Evolutionary conservation across 495 filamentous ascomycete genomes (phyloP).

Genomic region (Xylaria curta): DNA sequence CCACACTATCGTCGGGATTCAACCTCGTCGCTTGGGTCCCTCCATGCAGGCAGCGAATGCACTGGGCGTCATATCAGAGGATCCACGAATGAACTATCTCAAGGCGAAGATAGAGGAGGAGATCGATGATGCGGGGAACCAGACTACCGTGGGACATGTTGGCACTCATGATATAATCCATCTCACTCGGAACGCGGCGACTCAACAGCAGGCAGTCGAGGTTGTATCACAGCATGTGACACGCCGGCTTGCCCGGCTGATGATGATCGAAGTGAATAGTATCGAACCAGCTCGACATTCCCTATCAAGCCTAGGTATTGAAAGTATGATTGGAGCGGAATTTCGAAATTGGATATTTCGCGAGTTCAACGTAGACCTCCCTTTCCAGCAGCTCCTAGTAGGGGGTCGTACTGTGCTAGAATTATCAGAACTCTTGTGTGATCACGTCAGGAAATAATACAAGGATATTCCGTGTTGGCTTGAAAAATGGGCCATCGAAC

Average conservation of each 20-base stretch:
- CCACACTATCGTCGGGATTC: neutral
- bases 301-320: slow-evolving; percentile 38
- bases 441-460: slow-evolving; percentile 34
- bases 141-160: neutral
- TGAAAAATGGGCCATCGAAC: no score
- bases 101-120: neutral
- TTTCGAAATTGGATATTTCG: slow-evolving; percentile 53
- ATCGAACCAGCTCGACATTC: slow-evolving; percentile 10
- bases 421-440: slow-evolving; percentile 6
- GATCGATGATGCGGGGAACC: neutral
- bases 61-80: neutral
- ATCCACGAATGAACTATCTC: neutral
- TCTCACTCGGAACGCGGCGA: neutral
- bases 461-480: no score
- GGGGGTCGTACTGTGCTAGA: neutral
- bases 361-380: slow-evolving; percentile 45
- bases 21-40: neutral
- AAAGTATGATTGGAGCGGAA: slow-evolving; percentile 55
- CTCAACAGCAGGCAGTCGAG: neutral
- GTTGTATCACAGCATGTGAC: neutral
- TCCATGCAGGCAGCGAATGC: neutral
- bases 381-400: slow-evolving; percentile 43
- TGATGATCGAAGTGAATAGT: slow-evolving; percentile 3
- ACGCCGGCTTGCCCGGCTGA: slow-evolving; percentile 2
- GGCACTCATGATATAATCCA: neutral